Evolutionary conservation across 164 flowering plant genomes (phyloP).

Genomic region (Brasenia schreberi): DNA sequence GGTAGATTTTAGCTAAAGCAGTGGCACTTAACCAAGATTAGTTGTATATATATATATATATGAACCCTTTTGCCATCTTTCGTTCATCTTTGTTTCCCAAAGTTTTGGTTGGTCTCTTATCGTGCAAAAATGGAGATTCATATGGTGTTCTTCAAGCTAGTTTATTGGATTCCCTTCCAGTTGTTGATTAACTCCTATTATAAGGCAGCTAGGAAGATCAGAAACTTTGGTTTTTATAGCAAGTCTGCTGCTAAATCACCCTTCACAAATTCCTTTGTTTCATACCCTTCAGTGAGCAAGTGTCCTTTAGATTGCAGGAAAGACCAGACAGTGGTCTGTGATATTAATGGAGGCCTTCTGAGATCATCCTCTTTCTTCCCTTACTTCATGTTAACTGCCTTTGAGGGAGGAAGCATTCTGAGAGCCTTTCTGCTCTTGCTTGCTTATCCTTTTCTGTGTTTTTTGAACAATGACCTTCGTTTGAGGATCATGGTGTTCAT

Average conservation of each 20-base stretch:
- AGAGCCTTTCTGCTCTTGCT: conserved; percentile 55
- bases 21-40: too few relatives aligned
- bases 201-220: conserved; percentile 43
- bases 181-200: conserved; percentile 40
- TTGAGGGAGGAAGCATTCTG: conserved; percentile 68
- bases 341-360: conserved; percentile 38
- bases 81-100: too few relatives aligned
- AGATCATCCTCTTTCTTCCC: conserved; percentile 58
- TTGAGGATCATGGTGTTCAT: conserved; percentile 57
- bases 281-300: conserved; percentile 32
- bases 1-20: too few relatives aligned
- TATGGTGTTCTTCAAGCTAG: conserved; percentile 31
- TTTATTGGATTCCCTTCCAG: conserved; percentile 44
- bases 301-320: conserved; percentile 15
- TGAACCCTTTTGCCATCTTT: too few relatives aligned
- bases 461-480: conserved; percentile 25
- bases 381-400: conserved; percentile 82
- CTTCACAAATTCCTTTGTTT: neutral
- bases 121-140: too few relatives aligned
- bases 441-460: conserved; percentile 29
- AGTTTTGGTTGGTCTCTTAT: too few relatives aligned
- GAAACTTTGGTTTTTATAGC: conserved; percentile 18
- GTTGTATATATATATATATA: too few relatives aligned
- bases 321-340: conserved; percentile 39
- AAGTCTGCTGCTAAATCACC: conserved; percentile 13